phyloP scores from a whole-genome alignment of 208 protist genomes.

The Trypanosomatidae sp. region DNA sequence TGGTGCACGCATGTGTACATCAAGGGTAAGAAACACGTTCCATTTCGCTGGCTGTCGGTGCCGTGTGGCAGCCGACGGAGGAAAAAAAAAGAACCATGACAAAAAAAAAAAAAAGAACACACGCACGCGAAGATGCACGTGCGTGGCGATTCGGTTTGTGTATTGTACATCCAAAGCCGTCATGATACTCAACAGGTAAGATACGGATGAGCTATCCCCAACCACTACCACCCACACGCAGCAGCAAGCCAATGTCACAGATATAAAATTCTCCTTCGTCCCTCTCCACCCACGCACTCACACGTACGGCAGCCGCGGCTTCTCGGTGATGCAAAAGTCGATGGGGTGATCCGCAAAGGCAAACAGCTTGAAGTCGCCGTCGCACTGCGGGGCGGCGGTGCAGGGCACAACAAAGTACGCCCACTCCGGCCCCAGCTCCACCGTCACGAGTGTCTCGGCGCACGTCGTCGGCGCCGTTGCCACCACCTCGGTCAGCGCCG shows the following conservation, averaged over 20 bases:
- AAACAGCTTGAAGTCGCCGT: constrained; percentile 86
- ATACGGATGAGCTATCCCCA: too few relatives aligned
- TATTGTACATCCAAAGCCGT: too few relatives aligned
- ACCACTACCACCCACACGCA: too few relatives aligned
- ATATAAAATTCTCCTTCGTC: neutral
- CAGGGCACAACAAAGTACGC: constrained; percentile 83
- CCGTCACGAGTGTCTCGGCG: constrained; percentile 53
- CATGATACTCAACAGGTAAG: too few relatives aligned
- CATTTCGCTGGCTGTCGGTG: too few relatives aligned
- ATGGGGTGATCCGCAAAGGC: constrained; percentile 77
- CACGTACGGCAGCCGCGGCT: constrained; percentile 55
- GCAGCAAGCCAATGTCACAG: neutral
- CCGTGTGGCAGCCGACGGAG: too few relatives aligned
- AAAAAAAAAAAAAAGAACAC: too few relatives aligned
- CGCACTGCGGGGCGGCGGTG: constrained; percentile 63
- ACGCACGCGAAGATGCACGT: too few relatives aligned
- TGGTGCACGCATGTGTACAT: too few relatives aligned
- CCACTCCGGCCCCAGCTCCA: constrained; percentile 39
- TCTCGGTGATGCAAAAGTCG: constrained; percentile 56
- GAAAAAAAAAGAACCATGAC: too few relatives aligned
- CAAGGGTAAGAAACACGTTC: too few relatives aligned
- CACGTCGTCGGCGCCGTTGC: constrained; percentile 31
- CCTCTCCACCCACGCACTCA: neutral
- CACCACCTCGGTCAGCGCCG: constrained; percentile 49
- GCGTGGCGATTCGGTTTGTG: too few relatives aligned